A percentile compares a stretch with the other conserved stretches of the same genome.
phyloP scores from a whole-genome alignment of 179 eudicot species.

The Spergularia azorica region DNA sequence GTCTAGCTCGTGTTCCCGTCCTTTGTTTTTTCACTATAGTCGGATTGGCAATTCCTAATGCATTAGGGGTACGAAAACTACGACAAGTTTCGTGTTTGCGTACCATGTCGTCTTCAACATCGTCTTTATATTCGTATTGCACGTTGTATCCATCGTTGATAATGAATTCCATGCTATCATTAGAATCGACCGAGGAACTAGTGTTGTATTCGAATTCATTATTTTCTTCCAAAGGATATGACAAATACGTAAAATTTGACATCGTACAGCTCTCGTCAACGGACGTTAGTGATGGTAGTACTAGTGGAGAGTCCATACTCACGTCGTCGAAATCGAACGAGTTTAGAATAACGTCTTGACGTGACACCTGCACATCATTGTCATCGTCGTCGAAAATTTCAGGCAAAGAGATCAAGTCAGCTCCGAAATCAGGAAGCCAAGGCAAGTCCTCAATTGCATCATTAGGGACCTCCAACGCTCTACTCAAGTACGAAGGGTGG shows the following conservation, averaged over 20 bases:
- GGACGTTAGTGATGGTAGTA: too few relatives aligned
- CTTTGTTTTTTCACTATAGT: neutral
- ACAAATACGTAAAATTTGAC: too few relatives aligned
- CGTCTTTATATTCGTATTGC: neutral
- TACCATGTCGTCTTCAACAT: neutral
- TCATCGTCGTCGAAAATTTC: neutral
- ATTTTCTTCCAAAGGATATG: too few relatives aligned
- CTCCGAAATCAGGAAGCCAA: neutral
- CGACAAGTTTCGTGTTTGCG: neutral
- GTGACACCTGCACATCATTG: too few relatives aligned
- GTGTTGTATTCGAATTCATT: too few relatives aligned
- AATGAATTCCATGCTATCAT: too few relatives aligned
- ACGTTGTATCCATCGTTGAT: too few relatives aligned
- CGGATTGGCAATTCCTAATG: neutral
- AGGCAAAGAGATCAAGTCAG: neutral
- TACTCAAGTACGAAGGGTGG: neutral
- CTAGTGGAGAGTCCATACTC: neutral
- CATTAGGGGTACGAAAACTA: neutral
- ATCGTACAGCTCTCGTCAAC: too few relatives aligned
- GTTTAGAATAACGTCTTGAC: neutral
- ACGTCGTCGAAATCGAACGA: neutral
- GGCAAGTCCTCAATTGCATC: conserved; percentile 14
- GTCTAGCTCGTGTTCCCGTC: conserved; percentile 2
- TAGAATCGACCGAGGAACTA: too few relatives aligned
- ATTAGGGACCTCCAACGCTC: conserved; percentile 20